phyloP scores from a whole-genome alignment of 2,329 filamentous ascomycete genomes.

The Pseudohalonectria lignicola region DNA sequence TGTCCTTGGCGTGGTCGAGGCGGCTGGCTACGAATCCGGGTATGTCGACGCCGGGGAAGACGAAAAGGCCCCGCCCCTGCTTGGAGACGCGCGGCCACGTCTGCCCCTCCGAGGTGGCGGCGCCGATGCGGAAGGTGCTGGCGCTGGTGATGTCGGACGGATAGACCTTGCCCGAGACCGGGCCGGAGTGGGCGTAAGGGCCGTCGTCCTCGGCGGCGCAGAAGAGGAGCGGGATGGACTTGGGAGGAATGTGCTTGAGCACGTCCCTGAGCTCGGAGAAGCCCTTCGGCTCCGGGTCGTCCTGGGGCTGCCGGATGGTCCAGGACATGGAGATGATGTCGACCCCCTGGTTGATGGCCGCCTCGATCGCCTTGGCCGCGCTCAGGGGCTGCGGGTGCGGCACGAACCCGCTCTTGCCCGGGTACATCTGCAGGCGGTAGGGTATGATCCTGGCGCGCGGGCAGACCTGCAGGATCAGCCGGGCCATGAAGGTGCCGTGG shows the following conservation, averaged over 20 bases:
- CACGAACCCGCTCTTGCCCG: too few species aligned
- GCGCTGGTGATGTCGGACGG: background rate
- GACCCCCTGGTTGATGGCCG: conserved; percentile 3
- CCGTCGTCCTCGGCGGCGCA: background rate
- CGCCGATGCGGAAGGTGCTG: background rate
- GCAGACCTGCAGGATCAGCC: background rate
- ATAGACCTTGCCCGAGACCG: too few species aligned
- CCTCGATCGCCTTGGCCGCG: conserved; percentile 1
- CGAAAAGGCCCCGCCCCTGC: too few species aligned
- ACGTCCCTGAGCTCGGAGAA: background rate
- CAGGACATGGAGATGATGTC: conserved; percentile 7
- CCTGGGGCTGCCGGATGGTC: conserved; percentile 1
- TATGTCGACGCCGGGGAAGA: too few species aligned
- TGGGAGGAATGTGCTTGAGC: too few species aligned
- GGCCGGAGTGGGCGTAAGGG: too few species aligned
- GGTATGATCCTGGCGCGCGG: background rate
- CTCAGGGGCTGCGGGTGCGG: background rate
- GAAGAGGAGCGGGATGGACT: too few species aligned
- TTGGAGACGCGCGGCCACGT: background rate
- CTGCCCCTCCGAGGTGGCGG: background rate
- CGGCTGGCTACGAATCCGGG: too few species aligned
- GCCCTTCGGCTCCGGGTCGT: background rate
- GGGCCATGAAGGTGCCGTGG: background rate
- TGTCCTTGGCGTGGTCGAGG: too few species aligned
- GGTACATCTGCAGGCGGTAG: background rate